Evolutionary conservation across 805 yeast species (phyloP).

Genomic region (Ogataea wickerhamii): DNA sequence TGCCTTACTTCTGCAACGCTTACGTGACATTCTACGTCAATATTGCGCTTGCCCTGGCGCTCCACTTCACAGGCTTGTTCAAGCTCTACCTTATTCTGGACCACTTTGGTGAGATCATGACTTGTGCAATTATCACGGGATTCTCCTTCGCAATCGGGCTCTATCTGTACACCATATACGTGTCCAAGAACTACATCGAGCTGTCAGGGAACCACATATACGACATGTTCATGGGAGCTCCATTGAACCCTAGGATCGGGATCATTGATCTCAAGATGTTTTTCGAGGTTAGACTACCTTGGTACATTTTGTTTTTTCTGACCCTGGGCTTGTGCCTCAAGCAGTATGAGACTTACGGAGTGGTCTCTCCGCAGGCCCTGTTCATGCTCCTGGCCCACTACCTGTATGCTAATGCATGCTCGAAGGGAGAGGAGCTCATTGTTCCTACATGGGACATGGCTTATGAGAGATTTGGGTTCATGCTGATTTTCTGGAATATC

Average conservation of each 20-base stretch:
- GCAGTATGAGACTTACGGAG: conserved; percentile 81
- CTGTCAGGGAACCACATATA: conserved; percentile 89
- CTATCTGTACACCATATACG: conserved; percentile 61
- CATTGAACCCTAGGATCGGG: conserved; percentile 93
- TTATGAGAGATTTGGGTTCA: conserved; percentile 98
- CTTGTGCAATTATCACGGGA: conserved; percentile 83
- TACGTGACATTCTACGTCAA: conserved; percentile 76
- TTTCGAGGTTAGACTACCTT: conserved; percentile 94
- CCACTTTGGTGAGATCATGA: conserved; percentile 87
- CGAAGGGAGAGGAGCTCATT: conserved; percentile 95
- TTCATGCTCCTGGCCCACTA: conserved; percentile 82
- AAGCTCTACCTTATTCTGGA: conserved; percentile 73
- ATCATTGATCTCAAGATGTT: conserved; percentile 93
- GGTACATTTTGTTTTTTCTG: conserved; percentile 85
- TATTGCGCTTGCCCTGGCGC: conserved; percentile 48
- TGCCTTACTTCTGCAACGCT: conserved; percentile 94
- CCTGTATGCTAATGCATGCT: conserved; percentile 94
- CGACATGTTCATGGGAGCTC: conserved; percentile 96
- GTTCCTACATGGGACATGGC: conserved; percentile 99
- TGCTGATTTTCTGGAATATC: conserved; percentile 97
- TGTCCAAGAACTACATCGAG: conserved; percentile 76
- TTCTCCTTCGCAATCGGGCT: conserved; percentile 61
- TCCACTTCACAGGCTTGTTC: conserved; percentile 76
- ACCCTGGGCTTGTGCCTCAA: conserved; percentile 69
- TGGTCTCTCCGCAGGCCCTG: conserved; percentile 69